Evolutionary conservation across 2,329 filamentous ascomycete species (phyloP), one percentile per base, ranked within the genome.

Genomic region (Penicillium sp.): DNA sequence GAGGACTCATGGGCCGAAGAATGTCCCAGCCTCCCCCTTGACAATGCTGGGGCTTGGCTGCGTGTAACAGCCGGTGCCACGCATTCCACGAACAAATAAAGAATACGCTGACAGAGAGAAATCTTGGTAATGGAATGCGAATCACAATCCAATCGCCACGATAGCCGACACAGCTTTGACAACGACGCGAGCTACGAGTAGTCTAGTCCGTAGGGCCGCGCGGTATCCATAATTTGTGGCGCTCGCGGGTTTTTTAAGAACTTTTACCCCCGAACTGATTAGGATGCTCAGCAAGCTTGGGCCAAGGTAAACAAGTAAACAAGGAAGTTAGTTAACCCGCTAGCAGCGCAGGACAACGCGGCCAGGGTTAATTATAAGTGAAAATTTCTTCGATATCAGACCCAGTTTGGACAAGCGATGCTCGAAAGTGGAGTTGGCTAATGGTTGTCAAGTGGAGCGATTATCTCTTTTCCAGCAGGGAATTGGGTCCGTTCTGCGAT

Each of bases 141-240:
- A 26, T 48, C 26, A 45, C 58, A 57, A 37, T 60, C 46, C 51
- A 35, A 55, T 35, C 33, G 26, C 14, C 11, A 26, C n/a, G 41
- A 43, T 35, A 45, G 22, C 31, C 29, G 43, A 35, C 27, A 45
- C 27, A 46, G 21, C 50, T 46, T 41, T 22, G n/a, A 22, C 27
- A 44, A 16, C 19, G 26, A 22, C 19, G 29, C 29, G 29, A 51
- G 29, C 6, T n/a, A 5, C 44, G 41, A 35, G 27, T 45, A 52
- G 51, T 46, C 16, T 26, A n/a, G 29, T 44, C 24, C 31, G 2
- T 50, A 50, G 33, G 48, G 56, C 54, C 49, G 54, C 50, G 56
- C 41, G 59, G 61, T 58, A 58, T 50, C 48, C 52, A 61, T 58
- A 22, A 56, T 49, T 55, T 55, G 61, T 62, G 61, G 58, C 52